A percentile compares a stretch with the other conserved stretches of the same genome.
phyloP scores from a whole-genome alignment of 225 moss, liverwort and hornwort genomes.

The Thuidium tamariscinum region DNA sequence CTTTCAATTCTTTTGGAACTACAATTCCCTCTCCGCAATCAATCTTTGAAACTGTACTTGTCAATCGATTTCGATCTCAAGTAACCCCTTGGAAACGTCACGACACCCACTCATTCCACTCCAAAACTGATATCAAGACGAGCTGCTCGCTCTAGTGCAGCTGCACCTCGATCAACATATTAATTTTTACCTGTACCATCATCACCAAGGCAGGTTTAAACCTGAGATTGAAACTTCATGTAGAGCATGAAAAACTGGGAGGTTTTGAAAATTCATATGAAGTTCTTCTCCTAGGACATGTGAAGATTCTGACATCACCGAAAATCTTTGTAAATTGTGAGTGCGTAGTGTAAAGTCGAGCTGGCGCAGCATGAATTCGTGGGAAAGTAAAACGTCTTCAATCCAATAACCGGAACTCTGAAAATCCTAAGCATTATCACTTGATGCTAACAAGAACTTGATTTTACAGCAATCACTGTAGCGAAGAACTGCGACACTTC shows the following conservation, averaged over 20 bases:
- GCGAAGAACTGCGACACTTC: neutral
- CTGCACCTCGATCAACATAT: neutral
- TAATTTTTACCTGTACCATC: neutral
- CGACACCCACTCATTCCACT: neutral
- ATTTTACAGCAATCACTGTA: neutral
- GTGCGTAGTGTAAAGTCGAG: neutral
- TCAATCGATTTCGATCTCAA: neutral
- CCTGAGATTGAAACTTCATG: neutral
- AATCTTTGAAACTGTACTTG: neutral
- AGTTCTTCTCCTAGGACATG: neutral
- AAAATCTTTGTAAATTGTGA: neutral
- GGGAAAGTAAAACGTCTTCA: neutral
- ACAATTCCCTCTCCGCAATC: neutral
- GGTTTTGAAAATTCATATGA: neutral
- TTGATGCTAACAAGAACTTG: neutral
- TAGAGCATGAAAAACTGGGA: neutral
- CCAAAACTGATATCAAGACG: neutral
- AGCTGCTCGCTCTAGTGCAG: neutral
- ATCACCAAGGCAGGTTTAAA: neutral
- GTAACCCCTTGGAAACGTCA: neutral
- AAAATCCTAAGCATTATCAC: neutral
- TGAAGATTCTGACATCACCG: neutral
- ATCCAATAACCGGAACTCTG: neutral
- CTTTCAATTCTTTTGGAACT: neutral
- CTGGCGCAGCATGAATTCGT: neutral